Conservation (phyloP, 495 filamentous ascomycete species). For the Hypoxylon intermedium region DNA sequence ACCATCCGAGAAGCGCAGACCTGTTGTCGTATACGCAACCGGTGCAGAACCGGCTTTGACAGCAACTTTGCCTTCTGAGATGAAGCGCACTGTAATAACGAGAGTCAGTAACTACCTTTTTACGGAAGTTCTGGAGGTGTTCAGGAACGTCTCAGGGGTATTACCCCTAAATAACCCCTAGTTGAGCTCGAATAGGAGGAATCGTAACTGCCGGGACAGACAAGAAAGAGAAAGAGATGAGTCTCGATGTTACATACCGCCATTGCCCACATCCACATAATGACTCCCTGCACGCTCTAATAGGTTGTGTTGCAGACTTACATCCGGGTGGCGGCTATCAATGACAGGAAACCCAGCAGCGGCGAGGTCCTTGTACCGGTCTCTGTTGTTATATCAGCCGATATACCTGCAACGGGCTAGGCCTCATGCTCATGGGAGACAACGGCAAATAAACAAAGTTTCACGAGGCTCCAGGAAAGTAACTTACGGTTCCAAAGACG, state of each 20-base stretch:
- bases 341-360: slow-evolving; percentile 43
- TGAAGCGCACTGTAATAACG: too few relatives aligned
- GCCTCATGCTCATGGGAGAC: too few relatives aligned
- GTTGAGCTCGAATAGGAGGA: too few relatives aligned
- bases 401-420: background rate
- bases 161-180: too few relatives aligned
- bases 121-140: too few relatives aligned
- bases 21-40: slow-evolving; percentile 34
- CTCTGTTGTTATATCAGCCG: slow-evolving; percentile 3
- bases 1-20: slow-evolving; percentile 41
- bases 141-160: too few relatives aligned
- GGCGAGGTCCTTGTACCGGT: slow-evolving; percentile 36
- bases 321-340: slow-evolving; percentile 34
- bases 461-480: too few relatives aligned
- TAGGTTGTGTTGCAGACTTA: slow-evolving; percentile 29
- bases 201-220: too few relatives aligned
- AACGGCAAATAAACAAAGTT: too few relatives aligned
- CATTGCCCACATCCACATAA: slow-evolving; percentile 42
- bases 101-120: too few relatives aligned
- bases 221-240: too few relatives aligned
- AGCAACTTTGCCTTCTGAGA: slow-evolving; percentile 36
- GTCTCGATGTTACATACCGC: too few relatives aligned
- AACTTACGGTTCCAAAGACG: slow-evolving; percentile 37
- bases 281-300: slow-evolving; percentile 45
- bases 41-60: slow-evolving; percentile 34